phyloP scores from a whole-genome alignment of 352 stramenopile species.

The Pythium insidiosum region DNA sequence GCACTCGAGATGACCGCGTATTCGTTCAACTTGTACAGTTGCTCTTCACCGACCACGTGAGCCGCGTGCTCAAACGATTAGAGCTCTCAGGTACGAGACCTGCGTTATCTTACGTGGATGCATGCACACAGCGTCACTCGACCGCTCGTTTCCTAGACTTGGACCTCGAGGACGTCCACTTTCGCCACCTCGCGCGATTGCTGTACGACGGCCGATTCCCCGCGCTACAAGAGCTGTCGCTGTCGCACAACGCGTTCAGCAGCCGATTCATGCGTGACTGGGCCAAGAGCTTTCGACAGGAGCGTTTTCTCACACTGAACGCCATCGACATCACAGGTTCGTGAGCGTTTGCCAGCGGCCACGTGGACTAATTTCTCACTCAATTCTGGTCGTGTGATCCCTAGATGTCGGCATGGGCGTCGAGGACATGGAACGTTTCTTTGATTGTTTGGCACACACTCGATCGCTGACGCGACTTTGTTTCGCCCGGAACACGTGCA shows the following conservation, averaged over 20 bases:
- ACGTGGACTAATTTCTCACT: background rate
- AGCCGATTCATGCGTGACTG: slow-evolving; percentile 60
- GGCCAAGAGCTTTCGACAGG: slow-evolving; percentile 31
- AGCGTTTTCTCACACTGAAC: slow-evolving; percentile 26
- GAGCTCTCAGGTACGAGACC: slow-evolving; percentile 17
- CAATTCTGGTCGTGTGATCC: background rate
- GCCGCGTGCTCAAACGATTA: slow-evolving; percentile 19
- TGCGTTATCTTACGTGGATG: background rate
- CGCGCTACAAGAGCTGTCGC: slow-evolving; percentile 16
- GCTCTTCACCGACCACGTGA: slow-evolving; percentile 44
- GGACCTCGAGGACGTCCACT: slow-evolving; percentile 32
- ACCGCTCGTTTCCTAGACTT: slow-evolving; percentile 17
- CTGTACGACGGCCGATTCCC: slow-evolving; percentile 42
- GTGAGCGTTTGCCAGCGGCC: background rate
- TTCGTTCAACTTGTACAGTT: slow-evolving; percentile 45
- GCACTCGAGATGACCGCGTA: slow-evolving; percentile 4
- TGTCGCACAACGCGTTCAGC: slow-evolving; percentile 38
- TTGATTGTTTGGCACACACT: slow-evolving; percentile 25
- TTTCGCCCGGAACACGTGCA: slow-evolving; percentile 41
- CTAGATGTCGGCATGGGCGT: slow-evolving; percentile 34
- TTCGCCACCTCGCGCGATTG: slow-evolving; percentile 29
- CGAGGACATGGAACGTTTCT: slow-evolving; percentile 50
- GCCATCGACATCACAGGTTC: slow-evolving; percentile 36
- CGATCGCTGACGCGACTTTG: slow-evolving; percentile 20
- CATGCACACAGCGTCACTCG: background rate